A percentile compares a stretch with the other conserved stretches of the same genome.
phyloP scores from a whole-genome alignment of 345 rosid species.

The Raphanus raphanistrum region DNA sequence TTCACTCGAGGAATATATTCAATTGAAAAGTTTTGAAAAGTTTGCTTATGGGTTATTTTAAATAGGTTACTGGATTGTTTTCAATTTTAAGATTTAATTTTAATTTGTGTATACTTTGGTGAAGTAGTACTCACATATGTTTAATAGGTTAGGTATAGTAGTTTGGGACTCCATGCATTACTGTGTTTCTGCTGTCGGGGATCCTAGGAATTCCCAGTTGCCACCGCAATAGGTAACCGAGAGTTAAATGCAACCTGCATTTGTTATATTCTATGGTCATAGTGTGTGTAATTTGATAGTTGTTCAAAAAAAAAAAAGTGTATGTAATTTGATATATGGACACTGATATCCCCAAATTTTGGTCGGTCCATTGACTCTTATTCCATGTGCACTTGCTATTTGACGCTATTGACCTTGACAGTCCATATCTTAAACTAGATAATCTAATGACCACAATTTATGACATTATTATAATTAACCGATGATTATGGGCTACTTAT shows the following conservation, averaged over 20 bases:
- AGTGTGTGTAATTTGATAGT: slow-evolving; percentile 9
- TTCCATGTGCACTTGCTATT: slow-evolving; percentile 20
- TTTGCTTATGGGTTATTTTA: no score
- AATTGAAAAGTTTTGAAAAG: no score
- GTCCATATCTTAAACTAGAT: background rate
- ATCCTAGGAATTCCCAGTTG: slow-evolving; percentile 39
- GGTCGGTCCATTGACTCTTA: slow-evolving; percentile 31
- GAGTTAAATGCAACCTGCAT: slow-evolving; percentile 38
- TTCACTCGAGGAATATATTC: no score
- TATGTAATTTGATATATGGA: slow-evolving; percentile 18
- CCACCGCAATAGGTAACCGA: slow-evolving; percentile 38
- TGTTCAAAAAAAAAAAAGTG: no score
- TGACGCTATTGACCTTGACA: slow-evolving; percentile 20
- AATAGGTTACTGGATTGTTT: no score
- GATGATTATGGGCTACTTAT: slow-evolving; percentile 1
- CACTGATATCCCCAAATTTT: slow-evolving; percentile 29
- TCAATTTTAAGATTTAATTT: no score
- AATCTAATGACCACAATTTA: slow-evolving; percentile 1
- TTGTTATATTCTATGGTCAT: slow-evolving; percentile 10
- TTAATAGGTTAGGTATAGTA: background rate
- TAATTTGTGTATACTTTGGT: background rate
- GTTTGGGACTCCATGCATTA: slow-evolving; percentile 5
- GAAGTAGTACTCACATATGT: background rate
- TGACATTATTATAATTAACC: background rate
- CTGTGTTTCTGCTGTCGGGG: slow-evolving; percentile 26